Percentiles rank a stretch among this genome's conserved stretches.
Evolutionary conservation across 1,139 yeast genomes (phyloP).

Genomic region (Citeromyces hawaiiensis): DNA sequence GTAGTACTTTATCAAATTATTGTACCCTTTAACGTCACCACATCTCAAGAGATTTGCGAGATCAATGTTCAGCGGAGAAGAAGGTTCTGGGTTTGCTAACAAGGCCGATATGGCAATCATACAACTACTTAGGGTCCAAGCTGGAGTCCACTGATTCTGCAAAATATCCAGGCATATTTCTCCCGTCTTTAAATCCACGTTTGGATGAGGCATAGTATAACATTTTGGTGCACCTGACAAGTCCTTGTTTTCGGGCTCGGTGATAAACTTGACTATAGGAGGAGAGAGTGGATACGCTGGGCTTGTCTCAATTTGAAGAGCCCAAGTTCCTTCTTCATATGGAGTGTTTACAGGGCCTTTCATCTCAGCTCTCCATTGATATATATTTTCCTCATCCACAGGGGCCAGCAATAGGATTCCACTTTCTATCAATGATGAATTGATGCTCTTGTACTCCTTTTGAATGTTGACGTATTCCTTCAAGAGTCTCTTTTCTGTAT

Average conservation of each 20-base stretch:
- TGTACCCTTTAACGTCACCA: conserved; percentile 43
- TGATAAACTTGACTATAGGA: conserved; percentile 41
- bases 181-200: conserved; percentile 56
- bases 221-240: conserved; percentile 10
- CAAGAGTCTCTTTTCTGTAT: conserved; percentile 21
- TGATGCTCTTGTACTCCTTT: conserved; percentile 19
- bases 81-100: conserved; percentile 70
- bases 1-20: conserved; percentile 50
- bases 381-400: conserved; percentile 26
- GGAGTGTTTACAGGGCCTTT: conserved; percentile 42
- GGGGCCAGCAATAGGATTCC: conserved; percentile 12
- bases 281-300: conserved; percentile 55
- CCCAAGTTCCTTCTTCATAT: conserved; percentile 48
- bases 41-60: conserved; percentile 62
- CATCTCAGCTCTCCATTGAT: conserved; percentile 46
- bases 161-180: conserved; percentile 79
- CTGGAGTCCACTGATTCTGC: conserved; percentile 71
- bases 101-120: conserved; percentile 59
- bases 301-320: conserved; percentile 35
- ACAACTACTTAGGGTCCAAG: conserved; percentile 69
- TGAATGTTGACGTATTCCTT: conserved; percentile 28
- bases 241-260: conserved; percentile 5
- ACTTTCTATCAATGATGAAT: conserved; percentile 5
- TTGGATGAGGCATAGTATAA: conserved; percentile 57
- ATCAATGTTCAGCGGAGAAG: conserved; percentile 76